phyloP scores from a whole-genome alignment of 1,284 basidiomycete species.

The Boletus chippewaensis region DNA sequence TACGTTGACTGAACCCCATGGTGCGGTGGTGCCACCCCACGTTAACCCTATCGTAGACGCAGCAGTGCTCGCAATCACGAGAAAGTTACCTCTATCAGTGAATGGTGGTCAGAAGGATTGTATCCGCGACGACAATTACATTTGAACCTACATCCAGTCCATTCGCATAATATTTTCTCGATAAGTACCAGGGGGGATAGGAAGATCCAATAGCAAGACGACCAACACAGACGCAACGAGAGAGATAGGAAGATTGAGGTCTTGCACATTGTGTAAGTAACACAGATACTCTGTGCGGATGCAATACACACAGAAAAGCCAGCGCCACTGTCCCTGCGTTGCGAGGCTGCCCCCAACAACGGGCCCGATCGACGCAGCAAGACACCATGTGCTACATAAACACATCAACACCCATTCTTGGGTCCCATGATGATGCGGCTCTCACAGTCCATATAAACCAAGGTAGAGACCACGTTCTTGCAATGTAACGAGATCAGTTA shows the following conservation, averaged over 20 bases:
- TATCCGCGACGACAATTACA: not conserved
- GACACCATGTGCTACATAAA: constrained; percentile 8
- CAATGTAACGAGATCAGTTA: too few species aligned
- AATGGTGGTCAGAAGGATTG: not conserved
- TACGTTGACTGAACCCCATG: constrained; percentile 13
- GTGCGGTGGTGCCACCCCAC: constrained; percentile 13
- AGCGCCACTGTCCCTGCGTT: constrained; percentile 24
- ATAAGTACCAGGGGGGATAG: constrained; percentile 5
- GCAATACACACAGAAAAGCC: constrained; percentile 33
- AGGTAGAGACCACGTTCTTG: too few species aligned
- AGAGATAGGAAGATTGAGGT: constrained; percentile 18
- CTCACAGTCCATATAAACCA: too few species aligned
- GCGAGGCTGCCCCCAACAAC: constrained; percentile 36
- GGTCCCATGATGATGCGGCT: too few species aligned
- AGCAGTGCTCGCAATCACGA: constrained; percentile 15
- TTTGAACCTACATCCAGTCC: constrained; percentile 15
- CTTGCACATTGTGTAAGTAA: constrained; percentile 2
- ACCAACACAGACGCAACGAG: constrained; percentile 6
- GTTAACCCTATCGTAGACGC: constrained; percentile 11
- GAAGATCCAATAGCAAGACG: constrained; percentile 12
- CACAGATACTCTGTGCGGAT: not conserved
- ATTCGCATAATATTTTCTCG: constrained; percentile 3
- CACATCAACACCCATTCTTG: not conserved
- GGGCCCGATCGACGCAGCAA: constrained; percentile 27
- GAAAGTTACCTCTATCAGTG: constrained; percentile 11